Conservation (phyloP, 345 rosid species). For the Brassica carinata region DNA sequence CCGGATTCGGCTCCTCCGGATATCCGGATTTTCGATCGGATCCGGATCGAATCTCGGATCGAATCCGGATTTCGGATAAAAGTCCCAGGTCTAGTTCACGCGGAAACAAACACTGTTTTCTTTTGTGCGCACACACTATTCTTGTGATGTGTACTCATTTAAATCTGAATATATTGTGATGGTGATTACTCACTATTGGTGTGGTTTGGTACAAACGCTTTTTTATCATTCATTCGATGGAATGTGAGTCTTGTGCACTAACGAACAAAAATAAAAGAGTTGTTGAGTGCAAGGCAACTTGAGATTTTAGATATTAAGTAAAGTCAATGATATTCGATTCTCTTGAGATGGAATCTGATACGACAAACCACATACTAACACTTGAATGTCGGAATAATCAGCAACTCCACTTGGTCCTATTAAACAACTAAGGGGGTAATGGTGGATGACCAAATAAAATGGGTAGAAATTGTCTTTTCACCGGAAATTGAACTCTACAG, state of each 20-base stretch:
- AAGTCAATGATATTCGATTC: constrained; percentile 40
- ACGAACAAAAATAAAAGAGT: background rate
- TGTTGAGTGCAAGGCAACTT: constrained; percentile 5
- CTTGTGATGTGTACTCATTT: background rate
- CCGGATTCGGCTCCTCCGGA: too few species aligned
- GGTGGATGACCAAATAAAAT: too few species aligned
- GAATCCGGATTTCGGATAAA: too few species aligned
- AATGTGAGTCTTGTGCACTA: constrained; percentile 33
- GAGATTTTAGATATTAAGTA: background rate
- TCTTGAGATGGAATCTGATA: constrained; percentile 36
- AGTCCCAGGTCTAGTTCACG: too few species aligned
- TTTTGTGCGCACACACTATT: background rate
- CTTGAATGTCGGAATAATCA: constrained; percentile 33
- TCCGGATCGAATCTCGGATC: too few species aligned
- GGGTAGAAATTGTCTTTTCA: too few species aligned
- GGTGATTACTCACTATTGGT: too few species aligned
- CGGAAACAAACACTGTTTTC: too few species aligned
- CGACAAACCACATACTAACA: constrained; percentile 34
- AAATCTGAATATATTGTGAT: background rate
- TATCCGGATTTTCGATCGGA: too few species aligned
- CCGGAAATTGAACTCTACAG: too few species aligned
- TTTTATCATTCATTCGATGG: constrained; percentile 7
- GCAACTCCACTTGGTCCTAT: background rate
- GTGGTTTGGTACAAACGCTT: constrained; percentile 1
- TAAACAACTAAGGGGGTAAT: too few species aligned